Conservation (phyloP, 2,329 filamentous ascomycete species). For the Apiospora kogelbergensis region DNA sequence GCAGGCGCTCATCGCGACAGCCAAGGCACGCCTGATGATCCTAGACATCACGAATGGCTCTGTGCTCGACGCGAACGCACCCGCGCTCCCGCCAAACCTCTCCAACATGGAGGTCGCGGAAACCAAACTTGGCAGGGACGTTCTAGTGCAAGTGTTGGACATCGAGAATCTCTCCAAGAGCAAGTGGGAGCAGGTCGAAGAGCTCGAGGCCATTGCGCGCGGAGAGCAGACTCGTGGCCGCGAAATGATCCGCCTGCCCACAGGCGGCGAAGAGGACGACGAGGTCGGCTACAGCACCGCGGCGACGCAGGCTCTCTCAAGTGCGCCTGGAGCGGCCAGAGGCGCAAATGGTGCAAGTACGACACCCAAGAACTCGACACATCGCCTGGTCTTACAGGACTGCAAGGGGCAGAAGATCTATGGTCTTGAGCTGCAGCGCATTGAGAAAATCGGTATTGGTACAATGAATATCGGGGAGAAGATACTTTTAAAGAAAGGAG, state of each 20-base stretch:
- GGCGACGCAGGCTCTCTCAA: slow-evolving; percentile 17
- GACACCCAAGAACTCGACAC: slow-evolving; percentile 56
- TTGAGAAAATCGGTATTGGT: slow-evolving; percentile 65
- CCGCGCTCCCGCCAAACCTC: slow-evolving; percentile 55
- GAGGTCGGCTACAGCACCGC: slow-evolving; percentile 41
- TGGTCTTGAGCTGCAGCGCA: slow-evolving; percentile 68
- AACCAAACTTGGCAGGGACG: slow-evolving; percentile 55
- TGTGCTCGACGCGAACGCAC: slow-evolving; percentile 42
- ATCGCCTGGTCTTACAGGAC: slow-evolving; percentile 84
- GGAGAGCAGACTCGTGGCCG: slow-evolving; percentile 75
- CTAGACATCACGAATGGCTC: slow-evolving; percentile 69
- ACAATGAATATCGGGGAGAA: slow-evolving; percentile 78
- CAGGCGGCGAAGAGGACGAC: slow-evolving; percentile 44
- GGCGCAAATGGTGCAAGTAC: slow-evolving; percentile 17
- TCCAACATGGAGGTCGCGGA: slow-evolving; percentile 55
- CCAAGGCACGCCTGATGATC: slow-evolving; percentile 75
- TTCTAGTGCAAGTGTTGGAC: slow-evolving; percentile 81
- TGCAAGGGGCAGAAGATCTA: slow-evolving; percentile 66
- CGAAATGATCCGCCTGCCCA: slow-evolving; percentile 73
- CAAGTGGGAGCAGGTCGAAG: slow-evolving; percentile 85
- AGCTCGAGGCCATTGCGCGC: slow-evolving; percentile 70
- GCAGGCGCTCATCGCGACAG: slow-evolving; percentile 73
- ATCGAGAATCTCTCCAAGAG: slow-evolving; percentile 79
- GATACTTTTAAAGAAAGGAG: slow-evolving; percentile 66
- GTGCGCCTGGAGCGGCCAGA: slow-evolving; percentile 6